Percentiles rank a stretch among this genome's conserved stretches.
Conservation (phyloP, 257 asterid species). For the Solanum acaule region DNA sequence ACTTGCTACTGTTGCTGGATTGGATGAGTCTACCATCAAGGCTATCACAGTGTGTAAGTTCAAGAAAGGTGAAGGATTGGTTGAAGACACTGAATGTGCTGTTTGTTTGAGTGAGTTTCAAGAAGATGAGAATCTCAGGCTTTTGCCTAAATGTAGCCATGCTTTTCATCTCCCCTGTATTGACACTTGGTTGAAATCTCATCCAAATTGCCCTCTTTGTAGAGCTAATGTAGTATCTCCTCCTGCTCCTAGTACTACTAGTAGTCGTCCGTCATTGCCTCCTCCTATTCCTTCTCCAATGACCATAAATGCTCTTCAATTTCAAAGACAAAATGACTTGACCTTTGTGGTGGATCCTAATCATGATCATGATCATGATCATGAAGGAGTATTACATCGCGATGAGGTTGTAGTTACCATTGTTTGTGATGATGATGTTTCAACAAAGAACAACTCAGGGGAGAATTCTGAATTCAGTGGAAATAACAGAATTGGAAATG, state of each 20-base stretch:
- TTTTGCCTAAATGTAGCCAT: constrained; percentile 77
- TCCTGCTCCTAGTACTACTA: constrained; percentile 15
- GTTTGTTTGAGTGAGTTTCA: constrained; percentile 66
- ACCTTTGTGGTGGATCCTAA: constrained; percentile 34
- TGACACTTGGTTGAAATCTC: constrained; percentile 75
- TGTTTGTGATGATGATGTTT: background rate
- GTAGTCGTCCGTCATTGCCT: background rate
- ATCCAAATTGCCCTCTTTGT: constrained; percentile 73
- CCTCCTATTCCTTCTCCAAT: background rate
- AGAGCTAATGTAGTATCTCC: constrained; percentile 22
- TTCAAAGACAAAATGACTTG: constrained; percentile 28
- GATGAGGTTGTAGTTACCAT: constrained; percentile 14
- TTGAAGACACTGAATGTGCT: constrained; percentile 64
- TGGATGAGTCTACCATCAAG: constrained; percentile 50
- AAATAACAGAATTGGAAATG: background rate
- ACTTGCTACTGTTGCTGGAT: constrained; percentile 22
- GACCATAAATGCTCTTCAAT: constrained; percentile 11
- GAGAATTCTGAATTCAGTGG: background rate
- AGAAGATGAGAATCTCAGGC: constrained; percentile 57
- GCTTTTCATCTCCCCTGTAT: constrained; percentile 83
- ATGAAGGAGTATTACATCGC: background rate
- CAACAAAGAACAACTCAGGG: background rate
- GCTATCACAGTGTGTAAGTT: constrained; percentile 50
- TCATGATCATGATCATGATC: constrained; percentile 27
- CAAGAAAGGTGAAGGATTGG: constrained; percentile 31